Evolutionary conservation across 305 asterid genomes (phyloP), one percentile per base, ranked within the genome.

Genomic region (Fraxinus angustifolia): DNA sequence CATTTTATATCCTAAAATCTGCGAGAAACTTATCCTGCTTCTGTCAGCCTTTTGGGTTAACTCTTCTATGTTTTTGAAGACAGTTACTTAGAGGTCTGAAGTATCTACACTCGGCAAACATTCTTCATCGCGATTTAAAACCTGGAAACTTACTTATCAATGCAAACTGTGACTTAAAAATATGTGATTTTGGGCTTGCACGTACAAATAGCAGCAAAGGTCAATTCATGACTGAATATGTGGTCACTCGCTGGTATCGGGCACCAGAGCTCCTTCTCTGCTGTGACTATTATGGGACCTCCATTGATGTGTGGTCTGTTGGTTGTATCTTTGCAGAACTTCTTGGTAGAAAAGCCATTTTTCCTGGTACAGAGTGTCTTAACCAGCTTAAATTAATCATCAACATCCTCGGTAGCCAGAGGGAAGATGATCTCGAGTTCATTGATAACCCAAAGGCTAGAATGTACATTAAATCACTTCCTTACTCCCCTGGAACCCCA

Each of bases 51-150:
- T 6, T 23, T 21, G 30, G 30, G 71, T 8, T 60, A 60, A 28
- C 35, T 26, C 10, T 23, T 65, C 36, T 21, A 26, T 30, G 36
- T 45, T 36, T 71, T 8, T 76, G 23, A 76, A 71, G 16, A 23
- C 83, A 84, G 87, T 84, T 84, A 82, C 87, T 82, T 81, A 82
- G 87, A 48, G 87, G 87, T 31, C 87, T 84, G 70, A 84, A 84
- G 53, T 81, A 84, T 79, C 85, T 84, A 2, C 87, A 82, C 77
- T 84, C 87, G 17, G 87, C 85, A 4, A 84, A 84, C 81, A 84
- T 84, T 65, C 87, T 84, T 75, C 87, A 84, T 35, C 87, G 85
- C 1, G 87, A 84, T 73, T 82, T 84, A 81, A 84, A 84, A 81
- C 87, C 87, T 2, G 87, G 87, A 53, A 84, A 84, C 80, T 71